Base-by-base conservation (phyloP, 805 yeast species). In the Saccharomycopsis fermentans region DNA sequence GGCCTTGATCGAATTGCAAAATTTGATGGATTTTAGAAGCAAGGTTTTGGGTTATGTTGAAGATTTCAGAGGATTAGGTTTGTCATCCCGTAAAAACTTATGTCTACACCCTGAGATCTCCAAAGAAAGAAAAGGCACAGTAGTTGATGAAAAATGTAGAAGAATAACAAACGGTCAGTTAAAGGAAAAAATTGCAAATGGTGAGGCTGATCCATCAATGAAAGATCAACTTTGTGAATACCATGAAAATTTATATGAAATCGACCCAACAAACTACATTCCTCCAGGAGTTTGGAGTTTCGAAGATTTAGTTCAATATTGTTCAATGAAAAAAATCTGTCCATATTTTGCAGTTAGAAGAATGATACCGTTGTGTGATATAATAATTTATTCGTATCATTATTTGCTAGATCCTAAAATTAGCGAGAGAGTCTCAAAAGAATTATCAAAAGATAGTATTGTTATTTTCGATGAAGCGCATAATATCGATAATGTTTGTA, bases 391-490 rank as follows among this genome's bases (percentile, higher is more conserved):
- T 73, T 92, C 98, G 3, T 94, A 94, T 72, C 99, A 94, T 73
- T 94, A 94, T 77, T 74, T 94, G 59, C 77, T 94, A 64, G 99
- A 94, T 69, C 99, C 99, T 21, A 94, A 94, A 69, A 94, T 94
- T 70, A 94, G 98, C 1, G 97, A 90, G 63, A 77, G 99, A 62
- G 99, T 94, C 21, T 90, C 97, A 4, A 82, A 79, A 63, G 98
- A 94, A 68, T 79, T 94, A 55, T 87, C 96, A 19, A 89, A 90
- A 64, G 98, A 94, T 67, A 81, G 95, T 57, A 94, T 94, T 60
- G 87, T 94, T 62, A 95, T 94, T 43, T 94, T 94, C 69, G 99
- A 94, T 73, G 99, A 94, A 74, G 99, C 99, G 54, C 99, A 94
- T 71, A 94, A 94, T 73, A 94, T 94, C 58, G 99, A 94, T 77